Conservation (phyloP, 2,329 filamentous ascomycete genomes). For the Colletotrichum godetiae region DNA sequence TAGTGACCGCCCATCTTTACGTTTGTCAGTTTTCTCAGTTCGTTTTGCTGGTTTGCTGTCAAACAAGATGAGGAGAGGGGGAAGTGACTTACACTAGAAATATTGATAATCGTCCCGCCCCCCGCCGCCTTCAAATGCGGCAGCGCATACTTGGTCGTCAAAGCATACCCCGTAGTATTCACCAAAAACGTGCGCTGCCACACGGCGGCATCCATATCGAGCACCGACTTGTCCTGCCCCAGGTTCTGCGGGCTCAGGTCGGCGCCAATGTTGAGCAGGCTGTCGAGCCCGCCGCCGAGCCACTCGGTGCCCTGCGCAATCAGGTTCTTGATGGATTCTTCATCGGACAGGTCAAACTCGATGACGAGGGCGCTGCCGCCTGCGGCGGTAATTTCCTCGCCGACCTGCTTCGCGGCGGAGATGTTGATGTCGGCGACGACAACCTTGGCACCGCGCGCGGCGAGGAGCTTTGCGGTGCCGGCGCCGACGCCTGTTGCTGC, state of each 20-base stretch:
- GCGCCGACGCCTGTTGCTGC: constrained; percentile 16
- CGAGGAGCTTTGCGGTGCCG: constrained; percentile 16
- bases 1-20: constrained; percentile 9
- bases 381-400: neutral
- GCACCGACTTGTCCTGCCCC: constrained; percentile 5
- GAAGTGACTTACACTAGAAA: constrained; percentile 6
- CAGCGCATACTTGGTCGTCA: constrained; percentile 19
- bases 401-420: constrained; percentile 3
- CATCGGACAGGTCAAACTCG: constrained; percentile 8
- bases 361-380: constrained; percentile 13
- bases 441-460: constrained; percentile 13
- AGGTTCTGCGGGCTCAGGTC: constrained; percentile 8
- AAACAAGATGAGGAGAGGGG: neutral
- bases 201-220: constrained; percentile 9
- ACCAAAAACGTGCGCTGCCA: constrained; percentile 19
- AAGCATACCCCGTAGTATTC: constrained; percentile 15
- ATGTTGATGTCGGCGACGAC: constrained; percentile 21
- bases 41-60: too few species aligned
- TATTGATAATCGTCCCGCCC: constrained; percentile 18
- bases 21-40: neutral
- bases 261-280: constrained; percentile 18
- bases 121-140: neutral
- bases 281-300: constrained; percentile 16
- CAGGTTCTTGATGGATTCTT: constrained; percentile 6
- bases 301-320: constrained; percentile 8